Percentiles rank a stretch among this genome's conserved stretches.
Conservation (phyloP, 441 rosid species). For the Croton laevigatus region DNA sequence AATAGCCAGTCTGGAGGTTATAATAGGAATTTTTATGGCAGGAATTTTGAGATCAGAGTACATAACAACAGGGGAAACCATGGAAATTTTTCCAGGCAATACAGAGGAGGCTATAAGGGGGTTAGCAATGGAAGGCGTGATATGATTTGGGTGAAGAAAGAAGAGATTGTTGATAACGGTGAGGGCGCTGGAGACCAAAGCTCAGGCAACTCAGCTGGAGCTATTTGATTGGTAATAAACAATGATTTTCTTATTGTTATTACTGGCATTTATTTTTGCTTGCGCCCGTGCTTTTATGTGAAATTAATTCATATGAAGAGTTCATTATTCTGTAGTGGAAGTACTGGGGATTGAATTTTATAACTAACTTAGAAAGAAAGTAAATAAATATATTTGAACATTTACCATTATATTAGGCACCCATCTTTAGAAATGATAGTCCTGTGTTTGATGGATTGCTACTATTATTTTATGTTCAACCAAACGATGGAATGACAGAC, state of each 20-base stretch:
- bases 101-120: background rate
- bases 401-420: no score
- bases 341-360: background rate
- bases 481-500: background rate
- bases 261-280: constrained; percentile 1
- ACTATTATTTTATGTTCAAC: background rate
- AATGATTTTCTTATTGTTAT: background rate
- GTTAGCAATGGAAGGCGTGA: background rate
- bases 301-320: background rate
- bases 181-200: constrained; percentile 9
- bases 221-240: constrained; percentile 14
- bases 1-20: background rate
- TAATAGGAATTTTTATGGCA: background rate
- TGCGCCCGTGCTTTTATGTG: constrained; percentile 1
- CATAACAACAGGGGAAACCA: background rate
- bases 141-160: constrained; percentile 54
- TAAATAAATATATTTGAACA: no score
- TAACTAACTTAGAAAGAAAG: background rate
- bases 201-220: constrained; percentile 14
- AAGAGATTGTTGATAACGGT: constrained; percentile 27
- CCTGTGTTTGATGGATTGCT: background rate
- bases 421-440: no score
- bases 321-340: background rate
- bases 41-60: background rate
- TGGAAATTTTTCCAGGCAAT: background rate